phyloP scores from a whole-genome alignment of 192 early-diverging fungal genomes.

The Coemansia aciculifera region DNA sequence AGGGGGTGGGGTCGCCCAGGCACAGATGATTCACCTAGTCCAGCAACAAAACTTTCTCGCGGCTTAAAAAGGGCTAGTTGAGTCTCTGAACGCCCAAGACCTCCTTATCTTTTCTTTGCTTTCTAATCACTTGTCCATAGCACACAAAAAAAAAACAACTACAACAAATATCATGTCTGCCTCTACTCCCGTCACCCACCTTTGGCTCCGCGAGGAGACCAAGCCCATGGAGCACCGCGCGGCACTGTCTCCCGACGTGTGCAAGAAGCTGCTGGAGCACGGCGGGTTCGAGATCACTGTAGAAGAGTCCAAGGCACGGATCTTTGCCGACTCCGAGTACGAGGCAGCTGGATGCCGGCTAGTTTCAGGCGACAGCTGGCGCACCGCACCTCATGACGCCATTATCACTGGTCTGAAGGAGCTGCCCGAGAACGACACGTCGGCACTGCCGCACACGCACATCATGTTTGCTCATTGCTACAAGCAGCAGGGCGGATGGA shows the following conservation, averaged over 20 bases:
- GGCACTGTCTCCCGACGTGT: constrained; percentile 82
- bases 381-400: constrained; percentile 82
- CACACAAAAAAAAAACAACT: background rate
- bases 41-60: background rate
- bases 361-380: constrained; percentile 80
- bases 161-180: constrained; percentile 11
- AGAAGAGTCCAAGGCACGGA: constrained; percentile 77
- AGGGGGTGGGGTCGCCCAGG: background rate
- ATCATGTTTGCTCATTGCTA: constrained; percentile 99
- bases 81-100: background rate
- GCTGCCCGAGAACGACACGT: constrained; percentile 88
- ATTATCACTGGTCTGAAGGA: constrained; percentile 97
- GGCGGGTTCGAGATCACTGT: constrained; percentile 86
- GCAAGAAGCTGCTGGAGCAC: constrained; percentile 71
- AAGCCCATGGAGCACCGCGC: constrained; percentile 96
- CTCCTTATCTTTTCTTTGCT: constrained; percentile 10
- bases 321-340: constrained; percentile 90
- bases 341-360: constrained; percentile 77
- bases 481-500: constrained; percentile 95
- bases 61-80: background rate
- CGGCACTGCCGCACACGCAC: constrained; percentile 88
- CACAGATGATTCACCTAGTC: constrained; percentile 2
- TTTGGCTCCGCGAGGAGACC: constrained; percentile 97
- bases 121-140: background rate
- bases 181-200: constrained; percentile 50